phyloP scores from a whole-genome alignment of 805 yeast genomes.

The Ascoidea tarda region DNA sequence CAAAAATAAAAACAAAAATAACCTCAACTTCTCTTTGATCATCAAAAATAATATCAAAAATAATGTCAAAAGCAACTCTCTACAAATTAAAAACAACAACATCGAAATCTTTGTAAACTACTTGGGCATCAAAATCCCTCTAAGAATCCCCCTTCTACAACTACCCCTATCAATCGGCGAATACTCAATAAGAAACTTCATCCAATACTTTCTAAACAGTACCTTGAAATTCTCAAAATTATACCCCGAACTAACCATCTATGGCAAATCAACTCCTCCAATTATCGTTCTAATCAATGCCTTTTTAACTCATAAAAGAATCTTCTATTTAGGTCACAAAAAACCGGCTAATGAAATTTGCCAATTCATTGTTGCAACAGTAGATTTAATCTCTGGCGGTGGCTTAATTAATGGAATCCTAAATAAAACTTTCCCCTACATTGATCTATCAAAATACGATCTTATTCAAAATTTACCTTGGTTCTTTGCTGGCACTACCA shows the following conservation, averaged over 20 bases:
- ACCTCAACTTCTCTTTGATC: background rate
- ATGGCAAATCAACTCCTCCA: conserved; percentile 41
- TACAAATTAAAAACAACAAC: conserved; percentile 18
- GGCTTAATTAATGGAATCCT: conserved; percentile 29
- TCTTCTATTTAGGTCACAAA: conserved; percentile 34
- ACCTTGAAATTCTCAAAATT: conserved; percentile 13
- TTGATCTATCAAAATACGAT: conserved; percentile 40
- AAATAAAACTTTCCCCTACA: conserved; percentile 37
- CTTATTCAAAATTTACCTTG: conserved; percentile 32
- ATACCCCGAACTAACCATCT: conserved; percentile 34
- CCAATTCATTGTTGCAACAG: conserved; percentile 32
- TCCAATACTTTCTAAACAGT: conserved; percentile 5
- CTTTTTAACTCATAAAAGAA: conserved; percentile 34
- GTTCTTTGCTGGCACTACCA: conserved; percentile 45
- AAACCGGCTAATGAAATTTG: conserved; percentile 35
- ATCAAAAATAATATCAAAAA: no score
- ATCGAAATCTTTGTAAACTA: conserved; percentile 25
- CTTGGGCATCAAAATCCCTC: conserved; percentile 28
- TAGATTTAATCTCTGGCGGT: conserved; percentile 40
- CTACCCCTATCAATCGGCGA: conserved; percentile 16
- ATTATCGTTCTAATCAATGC: conserved; percentile 37
- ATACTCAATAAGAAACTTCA: conserved; percentile 4
- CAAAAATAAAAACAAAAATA: background rate
- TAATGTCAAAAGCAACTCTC: background rate
- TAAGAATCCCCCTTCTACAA: conserved; percentile 19